These are phyloP conservation scores for Malassezia sympodialis DNA, from an alignment of 1,284 basidiomycete species.

Conservation along the genomic window DNA sequence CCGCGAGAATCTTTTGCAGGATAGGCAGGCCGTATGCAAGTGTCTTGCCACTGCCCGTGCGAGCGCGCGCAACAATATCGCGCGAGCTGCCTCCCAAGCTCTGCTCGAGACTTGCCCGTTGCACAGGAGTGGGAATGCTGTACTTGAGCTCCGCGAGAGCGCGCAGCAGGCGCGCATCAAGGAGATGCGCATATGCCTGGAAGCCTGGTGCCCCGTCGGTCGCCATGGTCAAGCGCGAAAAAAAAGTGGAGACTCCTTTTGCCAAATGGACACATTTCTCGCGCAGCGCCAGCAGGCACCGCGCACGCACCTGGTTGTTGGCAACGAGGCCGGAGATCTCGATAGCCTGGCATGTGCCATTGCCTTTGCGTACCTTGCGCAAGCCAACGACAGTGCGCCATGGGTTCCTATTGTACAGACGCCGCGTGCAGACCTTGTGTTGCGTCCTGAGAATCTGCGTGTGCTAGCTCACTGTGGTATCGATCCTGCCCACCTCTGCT, in stretches of 20 bases:
- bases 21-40: conserved; percentile 87
- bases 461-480: conserved; percentile 9
- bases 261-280: neutral
- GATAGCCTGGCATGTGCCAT: conserved; percentile 26
- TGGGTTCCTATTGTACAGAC: conserved; percentile 65
- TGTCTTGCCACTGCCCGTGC: conserved; percentile 95
- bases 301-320: conserved; percentile 13
- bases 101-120: conserved; percentile 66
- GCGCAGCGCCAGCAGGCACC: neutral
- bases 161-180: conserved; percentile 63
- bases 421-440: conserved; percentile 58
- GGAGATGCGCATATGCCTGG: conserved; percentile 56
- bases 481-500: conserved; percentile 48
- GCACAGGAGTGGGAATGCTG: conserved; percentile 69
- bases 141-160: conserved; percentile 72
- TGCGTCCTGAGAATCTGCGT: conserved; percentile 75
- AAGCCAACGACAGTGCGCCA: neutral
- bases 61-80: conserved; percentile 84
- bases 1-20: conserved; percentile 73
- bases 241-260: neutral
- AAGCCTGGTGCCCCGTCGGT: conserved; percentile 16
- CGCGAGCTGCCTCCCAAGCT: conserved; percentile 64
- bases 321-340: conserved; percentile 29
- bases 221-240: conserved; percentile 2
- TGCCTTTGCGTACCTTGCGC: conserved; percentile 18